Base-by-base conservation (phyloP, 805 yeast genomes). In the Limtongia smithiae region DNA sequence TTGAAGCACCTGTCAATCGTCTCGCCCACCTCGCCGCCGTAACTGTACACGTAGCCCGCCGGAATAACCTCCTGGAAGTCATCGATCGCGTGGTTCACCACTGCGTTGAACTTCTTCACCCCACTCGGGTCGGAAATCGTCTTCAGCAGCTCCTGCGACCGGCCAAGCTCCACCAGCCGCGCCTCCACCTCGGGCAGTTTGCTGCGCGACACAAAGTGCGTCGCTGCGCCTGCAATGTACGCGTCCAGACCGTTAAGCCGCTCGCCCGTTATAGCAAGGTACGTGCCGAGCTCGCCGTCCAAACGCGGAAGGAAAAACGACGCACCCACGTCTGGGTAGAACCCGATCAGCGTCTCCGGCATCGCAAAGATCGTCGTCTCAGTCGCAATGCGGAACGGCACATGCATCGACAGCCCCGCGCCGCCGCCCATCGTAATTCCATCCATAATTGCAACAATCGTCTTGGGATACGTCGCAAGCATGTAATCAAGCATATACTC, bases 261-360 rank as follows among this genome's bases (percentile, higher is more conserved):
- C 54, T 83, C 85, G 41, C 96, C 95, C 1, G 97, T 90, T 59
- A 90, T 71, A 25, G 95, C 93, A 56, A 87, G 70, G 68, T 84
- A 93, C 65, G 83, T 78, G 41, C 97, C 97, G 52, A 90, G 70
- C 59, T 86, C 80, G 44, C 86, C 87, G 61, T 87, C 89, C 52
- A 88, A 69, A 56, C 85, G 79, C 30, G 95, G 89, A 60, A 93
- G 72, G 69, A 89, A 90, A 69, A 87, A 91, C 9, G 95, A 80
- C 32, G 94, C 83, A 37, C 97, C 98, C 11, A 93, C 97, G 67
- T 93, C 98, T 18, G 95, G 95, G 70, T 87, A 85, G 68, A 88
- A 87, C 1, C 98, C 98, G 66, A 93, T 93, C 62, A 86, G 89
- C 75, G 94, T 85, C 69, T 93, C 97, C 7, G 98, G 97, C 98